Evolutionary conservation across 345 rosid genomes (phyloP), one percentile per base, ranked within the genome.

Genomic region (Firmiana major): DNA sequence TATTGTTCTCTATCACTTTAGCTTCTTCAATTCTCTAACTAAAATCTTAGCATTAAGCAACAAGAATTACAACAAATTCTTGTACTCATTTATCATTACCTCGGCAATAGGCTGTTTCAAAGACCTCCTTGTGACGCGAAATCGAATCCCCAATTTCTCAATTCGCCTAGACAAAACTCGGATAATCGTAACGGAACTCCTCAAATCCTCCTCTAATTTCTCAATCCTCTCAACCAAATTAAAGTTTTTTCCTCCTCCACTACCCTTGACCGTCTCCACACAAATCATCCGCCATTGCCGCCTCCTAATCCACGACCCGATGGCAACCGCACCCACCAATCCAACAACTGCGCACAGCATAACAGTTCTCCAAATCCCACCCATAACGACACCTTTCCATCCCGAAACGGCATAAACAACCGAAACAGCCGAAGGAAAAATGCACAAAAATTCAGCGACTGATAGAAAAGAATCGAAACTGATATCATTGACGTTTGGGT

Each of bases 121-220:
- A 74, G 97, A 40, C 66, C 83, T 92, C 66, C 98, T 84, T 1
- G 94, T 92, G 73, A 91, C 86, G 49, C 98, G 89, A 85, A 96
- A 96, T 73, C 94, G 87, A 59, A 90, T 92, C 51, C 97, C 99
- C 42, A 96, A 79, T 86, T 96, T 93, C 91, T 96, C 99, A 24
- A 96, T 85, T 86, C 91, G 97, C 80, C 94, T 87, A 0, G 98
- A 93, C 75, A 96, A 86, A 64, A 83, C 95, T 77, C 90, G 85
- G 72, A 91, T 84, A 55, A 92, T 87, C 3, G 91, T 79, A 7
- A 81, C 85, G 1, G 92, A 91, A 72, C 81, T 92, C 87, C 84
- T 90, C 77, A 88, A 79, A 83, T 93, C 97, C 75, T 92, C 94
- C 77, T 96, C 99, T 83, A 96, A 78, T 79, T 84, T 92, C 88